Evolutionary conservation across 768 basidiomycete genomes (phyloP).

Genomic region (Panaeolus papilionaceus): DNA sequence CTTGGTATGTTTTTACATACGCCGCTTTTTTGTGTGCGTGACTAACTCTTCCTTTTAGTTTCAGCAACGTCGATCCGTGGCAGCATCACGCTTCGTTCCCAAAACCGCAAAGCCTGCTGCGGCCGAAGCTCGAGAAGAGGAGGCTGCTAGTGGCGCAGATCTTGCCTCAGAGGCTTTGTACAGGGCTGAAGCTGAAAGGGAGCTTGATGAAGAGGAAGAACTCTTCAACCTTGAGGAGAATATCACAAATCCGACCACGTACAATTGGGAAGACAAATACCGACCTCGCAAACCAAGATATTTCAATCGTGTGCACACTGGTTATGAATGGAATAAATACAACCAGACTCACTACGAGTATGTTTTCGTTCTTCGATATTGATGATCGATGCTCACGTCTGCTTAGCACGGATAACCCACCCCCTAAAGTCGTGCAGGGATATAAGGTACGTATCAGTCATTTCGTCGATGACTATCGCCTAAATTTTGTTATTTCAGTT

Average conservation of each 20-base stretch:
- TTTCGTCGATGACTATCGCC: constrained; percentile 16
- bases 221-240: constrained; percentile 94
- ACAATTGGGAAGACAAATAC: constrained; percentile 99
- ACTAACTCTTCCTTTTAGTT: constrained; percentile 51
- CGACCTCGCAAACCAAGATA: constrained; percentile 96
- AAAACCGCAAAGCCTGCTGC: constrained; percentile 66
- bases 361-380: constrained; percentile 37
- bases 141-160: constrained; percentile 69
- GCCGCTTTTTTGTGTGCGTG: background rate
- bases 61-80: constrained; percentile 79
- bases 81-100: constrained; percentile 87
- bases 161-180: constrained; percentile 91
- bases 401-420: constrained; percentile 92
- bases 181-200: constrained; percentile 89
- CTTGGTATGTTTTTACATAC: constrained; percentile 57
- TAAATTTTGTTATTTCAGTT: constrained; percentile 51
- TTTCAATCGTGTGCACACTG: constrained; percentile 98
- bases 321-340: constrained; percentile 99
- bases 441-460: constrained; percentile 73
- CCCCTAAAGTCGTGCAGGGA: constrained; percentile 98
- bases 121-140: constrained; percentile 62
- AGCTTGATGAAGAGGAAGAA: constrained; percentile 96
- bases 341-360: constrained; percentile 99
- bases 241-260: constrained; percentile 80
- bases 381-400: constrained; percentile 26